A percentile compares a stretch with the other conserved stretches of the same genome.
Conservation (phyloP, 305 asterid genomes). For the Plantago coronopus region DNA sequence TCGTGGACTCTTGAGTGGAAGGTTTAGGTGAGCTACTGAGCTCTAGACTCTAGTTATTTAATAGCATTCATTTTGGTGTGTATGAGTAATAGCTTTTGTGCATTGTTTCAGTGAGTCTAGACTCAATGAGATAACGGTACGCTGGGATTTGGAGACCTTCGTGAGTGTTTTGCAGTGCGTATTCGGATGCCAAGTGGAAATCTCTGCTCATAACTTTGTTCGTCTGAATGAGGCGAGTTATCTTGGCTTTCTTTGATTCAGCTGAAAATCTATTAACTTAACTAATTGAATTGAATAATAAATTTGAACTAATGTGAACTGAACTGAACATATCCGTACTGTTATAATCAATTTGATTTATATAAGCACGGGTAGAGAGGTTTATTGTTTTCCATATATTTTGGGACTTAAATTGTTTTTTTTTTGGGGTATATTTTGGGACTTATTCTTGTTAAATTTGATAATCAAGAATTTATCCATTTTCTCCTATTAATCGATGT, state of each 20-base stretch:
- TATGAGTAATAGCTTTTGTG: slow-evolving; percentile 4
- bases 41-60: too few relatives aligned
- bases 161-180: slow-evolving; percentile 46
- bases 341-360: too few relatives aligned
- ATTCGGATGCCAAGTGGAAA: slow-evolving; percentile 52
- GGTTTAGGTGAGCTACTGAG: slow-evolving; percentile 31
- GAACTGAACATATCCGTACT: too few relatives aligned
- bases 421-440: too few relatives aligned
- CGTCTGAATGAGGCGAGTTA: slow-evolving; percentile 55
- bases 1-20: slow-evolving; percentile 70
- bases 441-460: background rate
- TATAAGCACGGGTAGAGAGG: too few relatives aligned
- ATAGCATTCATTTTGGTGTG: background rate
- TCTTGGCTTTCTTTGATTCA: background rate
- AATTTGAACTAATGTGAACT: too few relatives aligned
- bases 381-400: background rate
- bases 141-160: slow-evolving; percentile 60
- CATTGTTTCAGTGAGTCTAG: slow-evolving; percentile 56
- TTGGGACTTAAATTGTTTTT: background rate
- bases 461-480: too few relatives aligned
- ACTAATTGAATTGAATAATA: too few relatives aligned
- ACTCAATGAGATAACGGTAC: slow-evolving; percentile 36
- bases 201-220: slow-evolving; percentile 50
- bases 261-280: background rate
- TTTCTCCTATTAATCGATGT: too few relatives aligned